Evolutionary conservation across 2,329 filamentous ascomycete species (phyloP).

Genomic region (Hirsutella minnesotensis): DNA sequence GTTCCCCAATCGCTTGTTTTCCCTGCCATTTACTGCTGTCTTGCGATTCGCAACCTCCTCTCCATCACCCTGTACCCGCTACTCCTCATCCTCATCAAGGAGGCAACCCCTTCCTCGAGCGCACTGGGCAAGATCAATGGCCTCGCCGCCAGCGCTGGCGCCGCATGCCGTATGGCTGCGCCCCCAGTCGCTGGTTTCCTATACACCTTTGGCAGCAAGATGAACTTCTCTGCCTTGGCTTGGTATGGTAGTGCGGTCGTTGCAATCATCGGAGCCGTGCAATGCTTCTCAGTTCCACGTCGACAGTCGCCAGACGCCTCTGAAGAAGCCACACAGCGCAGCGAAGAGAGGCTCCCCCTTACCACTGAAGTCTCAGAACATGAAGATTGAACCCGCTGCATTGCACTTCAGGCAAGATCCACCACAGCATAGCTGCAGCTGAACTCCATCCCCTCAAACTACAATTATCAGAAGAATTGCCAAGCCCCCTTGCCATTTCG

Average conservation of each 20-base stretch:
- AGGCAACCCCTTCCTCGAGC: constrained; percentile 44
- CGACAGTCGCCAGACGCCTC: constrained; percentile 12
- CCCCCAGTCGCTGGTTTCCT: constrained; percentile 53
- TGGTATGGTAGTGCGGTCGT: constrained; percentile 52
- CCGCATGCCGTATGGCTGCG: constrained; percentile 55
- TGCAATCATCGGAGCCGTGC: constrained; percentile 43
- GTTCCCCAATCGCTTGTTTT: constrained; percentile 40
- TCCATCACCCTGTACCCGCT: constrained; percentile 55
- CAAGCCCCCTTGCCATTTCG: no score
- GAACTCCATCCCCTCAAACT: background rate
- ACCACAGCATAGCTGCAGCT: background rate
- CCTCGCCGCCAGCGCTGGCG: constrained; percentile 52
- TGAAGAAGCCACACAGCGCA: constrained; percentile 15
- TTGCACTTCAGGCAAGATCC: background rate
- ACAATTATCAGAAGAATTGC: background rate
- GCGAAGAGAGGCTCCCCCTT: constrained; percentile 6
- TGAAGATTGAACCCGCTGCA: constrained; percentile 6
- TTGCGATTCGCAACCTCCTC: constrained; percentile 46
- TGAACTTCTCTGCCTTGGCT: constrained; percentile 47
- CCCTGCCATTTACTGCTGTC: constrained; percentile 45
- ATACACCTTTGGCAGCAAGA: constrained; percentile 46
- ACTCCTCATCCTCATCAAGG: constrained; percentile 56
- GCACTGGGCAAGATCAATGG: constrained; percentile 55
- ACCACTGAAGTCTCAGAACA: constrained; percentile 20
- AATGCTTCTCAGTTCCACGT: constrained; percentile 44